These are phyloP conservation scores for Onygenales sp. DNA, from an alignment of 2,329 filamentous ascomycete genomes.

Conservation along the genomic window DNA sequence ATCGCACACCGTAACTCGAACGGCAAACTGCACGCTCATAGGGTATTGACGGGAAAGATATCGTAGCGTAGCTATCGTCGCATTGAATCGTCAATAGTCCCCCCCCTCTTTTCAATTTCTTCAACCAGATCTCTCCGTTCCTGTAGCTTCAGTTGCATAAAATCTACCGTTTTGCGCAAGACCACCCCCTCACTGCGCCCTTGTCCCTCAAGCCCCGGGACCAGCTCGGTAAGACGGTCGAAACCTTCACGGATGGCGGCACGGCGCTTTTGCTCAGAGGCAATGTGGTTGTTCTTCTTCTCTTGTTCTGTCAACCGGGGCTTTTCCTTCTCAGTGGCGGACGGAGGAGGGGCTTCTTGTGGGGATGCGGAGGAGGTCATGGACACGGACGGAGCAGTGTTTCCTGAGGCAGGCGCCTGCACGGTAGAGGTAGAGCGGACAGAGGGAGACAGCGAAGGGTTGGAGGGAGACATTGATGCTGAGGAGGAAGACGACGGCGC, in stretches of 20 bases:
- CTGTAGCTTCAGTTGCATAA: constrained; percentile 51
- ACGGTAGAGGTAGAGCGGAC: background rate
- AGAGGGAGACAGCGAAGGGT: constrained; percentile 2
- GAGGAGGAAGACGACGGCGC: background rate
- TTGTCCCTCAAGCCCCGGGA: constrained; percentile 73
- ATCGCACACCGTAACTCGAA: too few species aligned
- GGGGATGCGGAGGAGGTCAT: constrained; percentile 1
- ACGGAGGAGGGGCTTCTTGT: constrained; percentile 11
- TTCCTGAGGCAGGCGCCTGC: background rate
- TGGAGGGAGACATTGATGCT: constrained; percentile 1
- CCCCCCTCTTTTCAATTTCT: constrained; percentile 50
- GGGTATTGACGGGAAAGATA: too few species aligned
- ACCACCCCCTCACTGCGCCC: constrained; percentile 79
- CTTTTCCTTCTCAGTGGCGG: constrained; percentile 39
- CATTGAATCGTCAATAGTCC: constrained; percentile 39
- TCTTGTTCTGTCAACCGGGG: constrained; percentile 59
- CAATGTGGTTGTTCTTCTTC: constrained; percentile 66
- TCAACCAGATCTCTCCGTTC: constrained; percentile 50
- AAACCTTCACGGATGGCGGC: constrained; percentile 75
- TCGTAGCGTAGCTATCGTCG: constrained; percentile 14
- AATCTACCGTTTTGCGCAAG: constrained; percentile 61
- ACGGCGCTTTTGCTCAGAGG: constrained; percentile 55
- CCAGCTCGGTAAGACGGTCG: constrained; percentile 67
- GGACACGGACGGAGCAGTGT: background rate
- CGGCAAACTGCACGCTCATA: too few species aligned